Conservation (phyloP, 2,329 filamentous ascomycete genomes). For the Kalmusia sp. region DNA sequence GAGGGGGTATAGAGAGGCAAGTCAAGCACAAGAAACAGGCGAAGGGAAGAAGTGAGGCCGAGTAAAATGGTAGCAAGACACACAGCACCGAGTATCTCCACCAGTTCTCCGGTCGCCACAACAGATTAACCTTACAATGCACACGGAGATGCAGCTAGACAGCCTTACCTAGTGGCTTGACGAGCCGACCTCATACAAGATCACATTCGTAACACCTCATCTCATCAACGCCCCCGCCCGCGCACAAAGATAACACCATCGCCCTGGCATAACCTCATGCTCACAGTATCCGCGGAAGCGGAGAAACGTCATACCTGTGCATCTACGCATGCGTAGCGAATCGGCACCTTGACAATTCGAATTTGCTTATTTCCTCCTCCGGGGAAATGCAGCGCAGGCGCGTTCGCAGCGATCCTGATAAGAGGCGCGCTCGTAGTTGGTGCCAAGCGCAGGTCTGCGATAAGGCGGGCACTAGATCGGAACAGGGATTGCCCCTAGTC, state of each 20-base stretch:
- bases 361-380: slow-evolving; percentile 20
- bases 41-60: background rate
- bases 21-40: background rate
- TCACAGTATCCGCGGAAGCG: slow-evolving; percentile 4
- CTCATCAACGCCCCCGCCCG: background rate
- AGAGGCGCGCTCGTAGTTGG: slow-evolving; percentile 18
- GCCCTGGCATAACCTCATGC: background rate
- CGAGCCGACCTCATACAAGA: background rate
- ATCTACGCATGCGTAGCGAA: too few species aligned
- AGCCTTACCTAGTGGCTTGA: background rate
- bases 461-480: slow-evolving; percentile 23
- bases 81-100: background rate
- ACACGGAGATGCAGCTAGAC: background rate
- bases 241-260: background rate
- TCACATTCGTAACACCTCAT: background rate
- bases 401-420: slow-evolving; percentile 29
- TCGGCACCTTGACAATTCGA: background rate
- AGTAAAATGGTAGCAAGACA: background rate
- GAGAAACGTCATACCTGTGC: slow-evolving; percentile 3
- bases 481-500: slow-evolving; percentile 4
- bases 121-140: background rate
- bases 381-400: slow-evolving; percentile 28
- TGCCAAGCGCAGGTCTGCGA: slow-evolving; percentile 22
- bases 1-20: slow-evolving; percentile 2
- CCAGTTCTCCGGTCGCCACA: slow-evolving; percentile 5